Evolutionary conservation across 768 basidiomycete genomes (phyloP).

Genomic region (Naganishia friedmannii): DNA sequence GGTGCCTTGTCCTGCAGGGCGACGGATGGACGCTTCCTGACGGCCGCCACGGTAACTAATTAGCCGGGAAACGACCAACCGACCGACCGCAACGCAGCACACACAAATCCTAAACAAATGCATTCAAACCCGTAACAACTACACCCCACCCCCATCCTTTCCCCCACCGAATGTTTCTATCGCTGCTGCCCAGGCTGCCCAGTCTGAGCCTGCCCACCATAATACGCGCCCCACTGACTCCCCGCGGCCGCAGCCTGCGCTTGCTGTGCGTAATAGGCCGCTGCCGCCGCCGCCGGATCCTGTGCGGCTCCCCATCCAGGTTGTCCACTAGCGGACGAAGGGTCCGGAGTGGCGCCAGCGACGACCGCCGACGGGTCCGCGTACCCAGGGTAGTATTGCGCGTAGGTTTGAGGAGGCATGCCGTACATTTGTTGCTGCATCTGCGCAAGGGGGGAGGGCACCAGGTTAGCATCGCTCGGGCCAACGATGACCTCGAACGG

Average conservation of each 20-base stretch:
- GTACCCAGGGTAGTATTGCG: slow-evolving; percentile 62
- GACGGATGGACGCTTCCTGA: too few species aligned
- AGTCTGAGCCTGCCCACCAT: slow-evolving; percentile 27
- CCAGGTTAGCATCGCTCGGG: background rate
- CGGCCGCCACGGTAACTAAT: too few species aligned
- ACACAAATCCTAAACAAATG: too few species aligned
- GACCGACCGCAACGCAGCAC: too few species aligned
- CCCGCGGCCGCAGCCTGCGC: slow-evolving; percentile 15
- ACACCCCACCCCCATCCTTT: background rate
- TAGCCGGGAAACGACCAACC: too few species aligned
- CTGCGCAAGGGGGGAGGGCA: background rate
- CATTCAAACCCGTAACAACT: too few species aligned
- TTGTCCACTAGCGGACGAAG: background rate
- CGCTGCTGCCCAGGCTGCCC: slow-evolving; percentile 1
- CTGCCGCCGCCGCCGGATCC: slow-evolving; percentile 13
- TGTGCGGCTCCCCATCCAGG: slow-evolving; percentile 7
- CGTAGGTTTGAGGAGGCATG: slow-evolving; percentile 79
- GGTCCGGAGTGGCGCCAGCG: background rate
- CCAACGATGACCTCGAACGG: background rate
- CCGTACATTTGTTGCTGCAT: slow-evolving; percentile 74
- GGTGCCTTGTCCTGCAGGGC: too few species aligned
- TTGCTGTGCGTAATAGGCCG: slow-evolving; percentile 13
- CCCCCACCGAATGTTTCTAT: too few species aligned
- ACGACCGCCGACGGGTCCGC: slow-evolving; percentile 33
- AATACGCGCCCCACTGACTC: slow-evolving; percentile 33